Evolutionary conservation across 1,284 basidiomycete genomes (phyloP).

Genomic region (Cystobasidium sp.): DNA sequence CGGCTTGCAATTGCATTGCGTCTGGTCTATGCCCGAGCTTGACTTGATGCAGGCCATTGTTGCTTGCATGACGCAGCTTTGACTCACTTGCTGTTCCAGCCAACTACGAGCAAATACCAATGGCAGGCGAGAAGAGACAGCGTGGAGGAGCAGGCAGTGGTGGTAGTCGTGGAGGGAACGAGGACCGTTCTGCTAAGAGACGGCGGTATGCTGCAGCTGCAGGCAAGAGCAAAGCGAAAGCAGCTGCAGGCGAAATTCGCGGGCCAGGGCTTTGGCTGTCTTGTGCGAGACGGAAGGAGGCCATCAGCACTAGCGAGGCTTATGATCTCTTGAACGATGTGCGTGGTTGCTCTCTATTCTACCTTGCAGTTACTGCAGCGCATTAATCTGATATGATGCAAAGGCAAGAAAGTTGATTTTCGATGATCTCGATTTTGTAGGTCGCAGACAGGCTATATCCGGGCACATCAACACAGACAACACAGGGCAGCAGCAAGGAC

Average conservation of each 20-base stretch:
- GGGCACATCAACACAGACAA: conserved; percentile 53
- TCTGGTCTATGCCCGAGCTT: too few species aligned
- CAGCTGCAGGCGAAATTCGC: conserved; percentile 60
- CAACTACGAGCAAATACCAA: not conserved
- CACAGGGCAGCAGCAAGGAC: conserved; percentile 53
- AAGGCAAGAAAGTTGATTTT: conserved; percentile 8
- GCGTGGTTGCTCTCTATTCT: conserved; percentile 51
- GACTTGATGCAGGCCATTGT: too few species aligned
- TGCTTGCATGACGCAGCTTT: too few species aligned
- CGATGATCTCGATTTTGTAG: conserved; percentile 57
- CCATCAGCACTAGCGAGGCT: conserved; percentile 71
- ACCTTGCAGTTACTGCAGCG: conserved; percentile 1
- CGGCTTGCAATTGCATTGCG: too few species aligned
- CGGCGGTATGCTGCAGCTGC: conserved; percentile 28
- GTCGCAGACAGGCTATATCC: conserved; percentile 74
- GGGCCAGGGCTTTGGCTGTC: conserved; percentile 81
- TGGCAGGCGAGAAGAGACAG: conserved; percentile 15
- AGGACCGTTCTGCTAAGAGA: conserved; percentile 4
- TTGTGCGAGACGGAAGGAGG: conserved; percentile 78
- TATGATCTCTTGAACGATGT: conserved; percentile 77
- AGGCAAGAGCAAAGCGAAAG: not conserved
- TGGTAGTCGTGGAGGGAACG: conserved; percentile 1
- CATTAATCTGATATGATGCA: not conserved
- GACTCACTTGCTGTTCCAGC: not conserved
- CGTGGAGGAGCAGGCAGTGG: conserved; percentile 14